phyloP scores from a whole-genome alignment of 371 early-diverging fungal genomes.

The Apophysomyces sp. region DNA sequence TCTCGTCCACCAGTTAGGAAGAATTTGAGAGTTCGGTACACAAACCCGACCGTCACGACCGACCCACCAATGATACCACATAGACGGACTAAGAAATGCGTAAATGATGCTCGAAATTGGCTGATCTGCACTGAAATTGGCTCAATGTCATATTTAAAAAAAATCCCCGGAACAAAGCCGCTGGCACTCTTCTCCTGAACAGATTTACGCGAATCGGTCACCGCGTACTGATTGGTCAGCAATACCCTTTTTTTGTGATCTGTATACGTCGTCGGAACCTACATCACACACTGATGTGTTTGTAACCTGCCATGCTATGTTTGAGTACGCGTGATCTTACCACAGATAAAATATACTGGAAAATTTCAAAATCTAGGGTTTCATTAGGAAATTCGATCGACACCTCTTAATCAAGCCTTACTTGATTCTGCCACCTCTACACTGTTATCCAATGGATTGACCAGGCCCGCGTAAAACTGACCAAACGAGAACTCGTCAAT shows the following conservation, averaged over 20 bases:
- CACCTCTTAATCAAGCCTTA: slow-evolving; percentile 22
- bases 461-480: slow-evolving; percentile 72
- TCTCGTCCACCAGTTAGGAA: slow-evolving; percentile 42
- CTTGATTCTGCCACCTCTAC: slow-evolving; percentile 63
- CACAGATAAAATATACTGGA: slow-evolving; percentile 82
- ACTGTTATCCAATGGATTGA: slow-evolving; percentile 86
- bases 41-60: slow-evolving; percentile 62
- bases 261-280: slow-evolving; percentile 84
- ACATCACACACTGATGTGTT: not conserved
- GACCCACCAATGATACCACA: slow-evolving; percentile 90
- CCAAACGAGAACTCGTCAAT: slow-evolving; percentile 93
- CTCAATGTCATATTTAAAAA: slow-evolving; percentile 91
- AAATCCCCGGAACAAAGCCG: slow-evolving; percentile 58
- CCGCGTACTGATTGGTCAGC: slow-evolving; percentile 91
- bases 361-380: slow-evolving; percentile 62
- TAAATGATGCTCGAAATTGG: slow-evolving; percentile 61
- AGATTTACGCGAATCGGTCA: slow-evolving; percentile 70
- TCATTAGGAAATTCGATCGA: not conserved
- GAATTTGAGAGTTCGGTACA: slow-evolving; percentile 40
- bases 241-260: slow-evolving; percentile 52
- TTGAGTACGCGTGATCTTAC: slow-evolving; percentile 24
- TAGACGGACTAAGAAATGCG: slow-evolving; percentile 79
- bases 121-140: slow-evolving; percentile 83
- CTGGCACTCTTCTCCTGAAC: slow-evolving; percentile 37
- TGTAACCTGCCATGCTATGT: not conserved